Base-by-base conservation (phyloP, 2,329 filamentous ascomycete genomes). In the Geoglossum cookeanum region DNA sequence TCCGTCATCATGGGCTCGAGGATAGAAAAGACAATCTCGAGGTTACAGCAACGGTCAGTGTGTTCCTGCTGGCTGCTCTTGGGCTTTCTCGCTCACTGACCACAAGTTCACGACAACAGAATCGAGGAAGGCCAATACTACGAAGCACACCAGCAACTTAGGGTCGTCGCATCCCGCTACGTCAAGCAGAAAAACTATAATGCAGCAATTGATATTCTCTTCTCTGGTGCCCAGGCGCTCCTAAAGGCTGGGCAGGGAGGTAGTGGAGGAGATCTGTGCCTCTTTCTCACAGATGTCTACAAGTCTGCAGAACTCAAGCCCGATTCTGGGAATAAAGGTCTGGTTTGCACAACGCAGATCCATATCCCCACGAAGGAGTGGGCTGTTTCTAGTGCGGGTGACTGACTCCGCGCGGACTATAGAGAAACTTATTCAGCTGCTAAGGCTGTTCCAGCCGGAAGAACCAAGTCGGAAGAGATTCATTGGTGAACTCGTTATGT, bases 91-190 rank as follows among this genome's bases (percentile, higher is more conserved):
- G 1, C 42, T 39, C 60, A 54, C 58, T 42, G 37, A 59, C 64
- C 59, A 61, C 39, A n/a, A 29, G 39, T 52, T 15, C 44, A 60
- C 57, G 49, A 39, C 57, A 47, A 42, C 64, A 87, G 88, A 71
- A 95, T 95, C 70, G 77, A 81, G 63, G 88, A 94, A 70, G 91
- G 90, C 66, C 84, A 92, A 68, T 96, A 81, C 77, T 98, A 98
- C 75, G 92, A 98, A 78, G 92, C 92, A 59, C 91, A 97, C 73
- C 92, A 98, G 71, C 92, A 98, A 75, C 87, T 95, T 63, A 88
- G 92, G 61, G 90, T 96, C 57, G 91, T 96, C 63, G 90, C 90
- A 60, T 85, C 88, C 44, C 89, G 94, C 58, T 94, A 98, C 73
- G 82, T 91, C 69, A 97, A 97, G 74, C 78, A 84, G 48, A 75